phyloP scores from a whole-genome alignment of 495 filamentous ascomycete genomes.

The Letharia columbiana region DNA sequence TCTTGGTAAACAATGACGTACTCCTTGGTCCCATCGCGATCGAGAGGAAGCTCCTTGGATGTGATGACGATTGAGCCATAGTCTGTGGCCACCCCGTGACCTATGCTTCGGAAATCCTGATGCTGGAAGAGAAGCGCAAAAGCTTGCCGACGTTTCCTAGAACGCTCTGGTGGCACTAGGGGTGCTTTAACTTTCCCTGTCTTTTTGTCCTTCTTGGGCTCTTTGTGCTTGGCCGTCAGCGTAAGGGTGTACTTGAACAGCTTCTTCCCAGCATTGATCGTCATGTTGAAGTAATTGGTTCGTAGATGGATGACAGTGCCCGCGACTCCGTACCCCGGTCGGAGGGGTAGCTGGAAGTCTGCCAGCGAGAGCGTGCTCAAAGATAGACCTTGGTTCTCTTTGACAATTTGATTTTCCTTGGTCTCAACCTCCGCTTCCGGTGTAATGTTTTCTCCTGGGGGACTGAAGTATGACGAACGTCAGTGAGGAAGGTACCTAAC shows the following conservation, averaged over 20 bases:
- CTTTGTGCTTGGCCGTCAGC: slow-evolving; percentile 6
- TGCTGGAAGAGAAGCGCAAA: slow-evolving; percentile 19
- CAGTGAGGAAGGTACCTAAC: neutral
- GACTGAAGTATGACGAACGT: neutral
- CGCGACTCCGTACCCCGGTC: slow-evolving; percentile 49
- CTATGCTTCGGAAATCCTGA: neutral
- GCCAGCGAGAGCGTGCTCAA: slow-evolving; percentile 7
- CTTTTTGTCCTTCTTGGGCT: neutral
- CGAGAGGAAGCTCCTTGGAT: slow-evolving; percentile 9
- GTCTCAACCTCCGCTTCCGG: neutral
- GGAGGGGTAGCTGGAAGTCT: slow-evolving; percentile 20
- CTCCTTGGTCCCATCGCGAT: neutral
- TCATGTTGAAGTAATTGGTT: slow-evolving; percentile 14
- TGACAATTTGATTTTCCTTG: slow-evolving; percentile 6
- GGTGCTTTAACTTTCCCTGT: neutral
- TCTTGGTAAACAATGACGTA: slow-evolving; percentile 10
- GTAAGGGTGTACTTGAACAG: slow-evolving; percentile 9
- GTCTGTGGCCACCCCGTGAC: slow-evolving; percentile 12
- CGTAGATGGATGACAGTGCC: slow-evolving; percentile 5
- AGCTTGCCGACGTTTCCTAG: slow-evolving; percentile 9
- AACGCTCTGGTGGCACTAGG: neutral
- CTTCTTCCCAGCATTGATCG: slow-evolving; percentile 11
- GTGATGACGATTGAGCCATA: slow-evolving; percentile 8
- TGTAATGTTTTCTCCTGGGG: neutral
- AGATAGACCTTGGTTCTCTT: slow-evolving; percentile 3